phyloP scores from a whole-genome alignment of 129 eudicot species.

The Tanacetum coccineum region DNA sequence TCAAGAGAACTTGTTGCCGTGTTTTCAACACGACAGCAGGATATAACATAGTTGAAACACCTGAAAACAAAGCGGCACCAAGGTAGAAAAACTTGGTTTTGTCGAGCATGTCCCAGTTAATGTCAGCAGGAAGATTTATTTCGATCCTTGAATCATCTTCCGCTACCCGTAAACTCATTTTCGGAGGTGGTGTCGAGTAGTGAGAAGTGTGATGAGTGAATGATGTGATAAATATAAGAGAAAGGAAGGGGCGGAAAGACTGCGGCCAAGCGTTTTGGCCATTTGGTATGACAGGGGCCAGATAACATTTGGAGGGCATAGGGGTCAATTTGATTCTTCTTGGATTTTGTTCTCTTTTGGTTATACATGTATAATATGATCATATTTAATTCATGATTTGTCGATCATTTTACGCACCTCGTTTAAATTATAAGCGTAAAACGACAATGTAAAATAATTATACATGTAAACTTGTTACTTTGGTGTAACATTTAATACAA shows the following conservation, averaged over 20 bases:
- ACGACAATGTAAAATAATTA: too few species aligned
- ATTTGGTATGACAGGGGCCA: slow-evolving; percentile 32
- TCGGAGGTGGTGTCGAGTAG: not conserved
- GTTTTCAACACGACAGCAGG: slow-evolving; percentile 72
- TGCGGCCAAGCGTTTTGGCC: slow-evolving; percentile 36
- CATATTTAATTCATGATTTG: not conserved
- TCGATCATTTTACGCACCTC: not conserved
- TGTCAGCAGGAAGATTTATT: slow-evolving; percentile 68
- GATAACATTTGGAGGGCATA: slow-evolving; percentile 25
- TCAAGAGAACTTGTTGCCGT: slow-evolving; percentile 57
- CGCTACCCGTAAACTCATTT: slow-evolving; percentile 60
- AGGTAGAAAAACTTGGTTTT: slow-evolving; percentile 82
- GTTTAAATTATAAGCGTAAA: too few species aligned
- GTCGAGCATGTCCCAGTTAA: slow-evolving; percentile 87
- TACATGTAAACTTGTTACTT: too few species aligned
- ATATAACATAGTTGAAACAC: slow-evolving; percentile 65
- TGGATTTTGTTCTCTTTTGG: not conserved
- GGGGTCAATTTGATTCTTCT: slow-evolving; percentile 28
- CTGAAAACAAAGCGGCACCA: slow-evolving; percentile 74
- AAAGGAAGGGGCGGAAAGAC: slow-evolving; percentile 16
- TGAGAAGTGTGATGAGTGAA: slow-evolving; percentile 1
- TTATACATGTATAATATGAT: not conserved
- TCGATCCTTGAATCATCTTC: slow-evolving; percentile 45
- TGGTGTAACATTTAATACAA: too few species aligned
- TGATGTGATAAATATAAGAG: slow-evolving; percentile 7